A percentile compares a stretch with the other conserved stretches of the same genome.
Evolutionary conservation across 2,329 filamentous ascomycete genomes (phyloP).

Genomic region (Cryoendolithus antarcticus): DNA sequence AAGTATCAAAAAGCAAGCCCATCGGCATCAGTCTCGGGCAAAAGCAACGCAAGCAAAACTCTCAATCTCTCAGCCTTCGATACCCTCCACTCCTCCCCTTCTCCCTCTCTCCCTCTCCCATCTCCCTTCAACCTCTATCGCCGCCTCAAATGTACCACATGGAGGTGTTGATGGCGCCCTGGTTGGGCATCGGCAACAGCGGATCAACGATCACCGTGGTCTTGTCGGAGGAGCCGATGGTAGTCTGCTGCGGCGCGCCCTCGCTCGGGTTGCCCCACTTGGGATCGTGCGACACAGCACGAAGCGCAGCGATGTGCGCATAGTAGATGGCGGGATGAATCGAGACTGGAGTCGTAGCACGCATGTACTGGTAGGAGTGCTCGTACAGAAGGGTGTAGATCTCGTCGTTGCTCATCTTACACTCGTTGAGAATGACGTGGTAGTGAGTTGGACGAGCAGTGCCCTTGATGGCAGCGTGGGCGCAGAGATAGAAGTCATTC

Average conservation of each 20-base stretch:
- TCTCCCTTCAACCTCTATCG: conserved; percentile 7
- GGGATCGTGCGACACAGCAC: conserved; percentile 64
- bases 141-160: conserved; percentile 42
- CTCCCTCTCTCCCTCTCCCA: too few species aligned
- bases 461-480: conserved; percentile 76
- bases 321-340: conserved; percentile 88
- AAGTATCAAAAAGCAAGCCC: too few species aligned
- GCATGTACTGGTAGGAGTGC: conserved; percentile 84
- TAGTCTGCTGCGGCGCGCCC: conserved; percentile 1
- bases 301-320: conserved; percentile 74
- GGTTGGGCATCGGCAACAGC: conserved; percentile 29
- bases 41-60: too few species aligned
- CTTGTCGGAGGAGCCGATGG: conserved; percentile 3
- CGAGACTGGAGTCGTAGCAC: conserved; percentile 86
- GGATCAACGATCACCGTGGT: conserved; percentile 18
- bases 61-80: too few species aligned
- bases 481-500: conserved; percentile 70
- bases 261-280: conserved; percentile 19
- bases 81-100: too few species aligned
- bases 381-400: conserved; percentile 87
- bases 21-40: too few species aligned
- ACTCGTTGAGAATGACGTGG: conserved; percentile 76
- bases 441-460: conserved; percentile 81
- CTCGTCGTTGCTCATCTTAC: conserved; percentile 50
- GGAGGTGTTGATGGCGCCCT: conserved; percentile 26